These are phyloP conservation scores for Noccaea bulbosa DNA, from an alignment of 345 rosid species.

Conservation along the genomic window DNA sequence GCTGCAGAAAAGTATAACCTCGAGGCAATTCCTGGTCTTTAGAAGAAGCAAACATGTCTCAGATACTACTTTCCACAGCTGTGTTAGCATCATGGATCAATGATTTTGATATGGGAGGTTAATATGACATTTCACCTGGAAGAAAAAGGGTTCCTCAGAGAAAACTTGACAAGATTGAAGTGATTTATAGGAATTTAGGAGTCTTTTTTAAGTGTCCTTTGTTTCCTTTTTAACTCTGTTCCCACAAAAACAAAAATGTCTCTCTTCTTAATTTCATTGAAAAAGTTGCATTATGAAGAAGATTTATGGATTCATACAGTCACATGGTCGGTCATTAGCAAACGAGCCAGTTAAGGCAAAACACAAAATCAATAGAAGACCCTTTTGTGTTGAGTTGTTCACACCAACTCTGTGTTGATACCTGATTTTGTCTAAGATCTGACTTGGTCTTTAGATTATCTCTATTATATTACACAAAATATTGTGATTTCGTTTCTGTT, in stretches of 20 bases:
- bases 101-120: conserved; percentile 30
- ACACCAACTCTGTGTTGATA: background rate
- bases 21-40: conserved; percentile 94
- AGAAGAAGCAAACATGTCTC: conserved; percentile 36
- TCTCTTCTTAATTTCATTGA: conserved; percentile 22
- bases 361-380: background rate
- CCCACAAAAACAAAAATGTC: conserved; percentile 18
- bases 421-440: background rate
- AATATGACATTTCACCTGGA: background rate
- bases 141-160: conserved; percentile 12
- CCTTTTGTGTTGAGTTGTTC: background rate
- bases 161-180: conserved; percentile 18
- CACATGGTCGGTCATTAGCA: background rate
- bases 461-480: conserved; percentile 2
- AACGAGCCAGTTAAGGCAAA: background rate
- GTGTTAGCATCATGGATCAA: conserved; percentile 15
- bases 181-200: conserved; percentile 12
- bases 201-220: conserved; percentile 2
- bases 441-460: conserved; percentile 7
- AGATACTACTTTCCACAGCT: conserved; percentile 12
- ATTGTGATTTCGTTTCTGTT: background rate
- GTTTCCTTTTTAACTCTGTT: conserved; percentile 1
- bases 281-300: conserved; percentile 26
- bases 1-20: conserved; percentile 75
- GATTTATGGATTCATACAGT: conserved; percentile 1